Evolutionary conservation across 2,329 filamentous ascomycete species (phyloP).

Genomic region (Acrocalymma vagum): DNA sequence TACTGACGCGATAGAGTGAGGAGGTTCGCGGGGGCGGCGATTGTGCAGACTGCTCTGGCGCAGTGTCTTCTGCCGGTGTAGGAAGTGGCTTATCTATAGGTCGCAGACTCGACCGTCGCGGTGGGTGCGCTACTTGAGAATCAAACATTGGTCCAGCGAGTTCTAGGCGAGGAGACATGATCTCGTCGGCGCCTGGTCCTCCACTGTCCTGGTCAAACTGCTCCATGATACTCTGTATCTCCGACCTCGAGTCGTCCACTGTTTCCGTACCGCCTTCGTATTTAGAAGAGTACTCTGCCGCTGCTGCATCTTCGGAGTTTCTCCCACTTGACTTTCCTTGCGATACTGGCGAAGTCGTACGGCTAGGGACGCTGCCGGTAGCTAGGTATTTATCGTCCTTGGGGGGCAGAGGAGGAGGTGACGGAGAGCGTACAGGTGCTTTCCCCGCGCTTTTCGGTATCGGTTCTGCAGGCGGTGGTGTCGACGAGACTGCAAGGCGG

Average conservation of each 20-base stretch:
- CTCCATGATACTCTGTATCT: conserved; percentile 98
- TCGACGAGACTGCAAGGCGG: conserved; percentile 23
- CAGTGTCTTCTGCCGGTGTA: conserved; percentile 29
- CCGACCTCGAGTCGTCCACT: conserved; percentile 72
- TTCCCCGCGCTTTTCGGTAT: conserved; percentile 36
- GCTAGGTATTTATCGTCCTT: conserved; percentile 62
- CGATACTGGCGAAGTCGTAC: conserved; percentile 39
- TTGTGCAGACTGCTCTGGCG: conserved; percentile 30
- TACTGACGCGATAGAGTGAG: conserved; percentile 41
- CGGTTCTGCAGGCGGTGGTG: conserved; percentile 28
- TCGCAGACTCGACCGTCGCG: conserved; percentile 86
- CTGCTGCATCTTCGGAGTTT: conserved; percentile 45
- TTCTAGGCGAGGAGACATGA: conserved; percentile 90
- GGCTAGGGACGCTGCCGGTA: conserved; percentile 51
- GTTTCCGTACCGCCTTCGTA: conserved; percentile 44
- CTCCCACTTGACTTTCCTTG: conserved; percentile 49
- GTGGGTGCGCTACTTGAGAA: conserved; percentile 73
- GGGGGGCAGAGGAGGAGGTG: conserved; percentile 58
- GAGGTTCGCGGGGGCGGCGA: conserved; percentile 45
- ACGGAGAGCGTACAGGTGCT: conserved; percentile 39
- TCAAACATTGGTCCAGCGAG: conserved; percentile 80
- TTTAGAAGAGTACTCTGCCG: conserved; percentile 60
- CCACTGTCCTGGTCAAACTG: conserved; percentile 84
- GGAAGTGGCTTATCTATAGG: conserved; percentile 62
- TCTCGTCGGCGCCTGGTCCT: conserved; percentile 78